Evolutionary conservation across 176 grass and related monocot species (phyloP), one percentile per base, ranked within the genome.

Genomic region (Rhynchospora tenuis): DNA sequence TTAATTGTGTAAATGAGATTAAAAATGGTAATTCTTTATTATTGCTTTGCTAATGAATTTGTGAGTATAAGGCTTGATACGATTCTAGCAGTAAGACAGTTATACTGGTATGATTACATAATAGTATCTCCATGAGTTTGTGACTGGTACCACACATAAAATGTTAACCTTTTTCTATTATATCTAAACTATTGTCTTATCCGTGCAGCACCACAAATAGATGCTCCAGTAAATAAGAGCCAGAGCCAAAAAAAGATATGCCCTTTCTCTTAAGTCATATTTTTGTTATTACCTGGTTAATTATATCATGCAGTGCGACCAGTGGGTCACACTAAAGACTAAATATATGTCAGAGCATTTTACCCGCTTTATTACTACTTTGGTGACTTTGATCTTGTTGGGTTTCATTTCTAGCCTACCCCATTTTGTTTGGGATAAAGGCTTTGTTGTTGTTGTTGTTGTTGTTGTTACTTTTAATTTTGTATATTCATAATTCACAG

Each of bases 211-310:
- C 23, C 19, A 82, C 55, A 64, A 64, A 82, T 60, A 66, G 79
- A 82, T 64, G 59, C 42, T 51, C 60, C 79, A 47, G n/a, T 82
- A 82, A 82, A 82, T 59, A 82, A 66, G 79, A 82, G 47, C 24
- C 79, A 82, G 22, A 65, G 44, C 79, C 58, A 65, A 48, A 66
- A 82, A 47, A 82, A 82, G 79, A 82, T 82, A 82, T 50, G 20
- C 16, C 42, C 24, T 82, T 82, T 82, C n/a, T 12, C 38, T 48
- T 65, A 48, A 48, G 38, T 66, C 20, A 26, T 48, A 64, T 82
- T 64, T 63, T 26, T 62, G 14, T 81, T 44, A 81, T 28, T 7
- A 74, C 7, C 8, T 24, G 59, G 59, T 61, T 24, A 24, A 24
- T 61, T 61, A 61, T 61, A 61, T 23, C 22, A 61, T 24, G 20